Conservation (phyloP, 441 rosid genomes). For the Gossypium lobatum region DNA sequence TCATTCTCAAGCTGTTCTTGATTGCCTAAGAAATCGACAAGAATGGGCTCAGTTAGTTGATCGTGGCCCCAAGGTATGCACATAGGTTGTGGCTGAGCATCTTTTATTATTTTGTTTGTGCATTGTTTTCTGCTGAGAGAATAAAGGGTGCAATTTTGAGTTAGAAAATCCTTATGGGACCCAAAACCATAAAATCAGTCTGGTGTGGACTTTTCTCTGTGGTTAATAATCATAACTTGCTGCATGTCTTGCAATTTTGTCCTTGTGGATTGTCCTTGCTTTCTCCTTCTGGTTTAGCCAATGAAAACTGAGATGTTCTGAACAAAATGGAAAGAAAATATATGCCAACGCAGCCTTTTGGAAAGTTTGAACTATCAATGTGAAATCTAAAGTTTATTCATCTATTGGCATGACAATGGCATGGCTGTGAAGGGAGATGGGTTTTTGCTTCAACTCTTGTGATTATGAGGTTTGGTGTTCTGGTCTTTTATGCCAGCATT, state of each 20-base stretch:
- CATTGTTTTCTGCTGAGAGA: not conserved
- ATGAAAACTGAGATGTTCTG: not conserved
- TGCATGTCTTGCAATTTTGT: not conserved
- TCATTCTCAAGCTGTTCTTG: slow-evolving; percentile 98
- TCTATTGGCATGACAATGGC: not conserved
- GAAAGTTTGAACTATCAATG: not conserved
- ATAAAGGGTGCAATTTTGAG: not conserved
- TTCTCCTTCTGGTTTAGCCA: not conserved
- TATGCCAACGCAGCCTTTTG: not conserved
- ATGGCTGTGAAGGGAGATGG: not conserved
- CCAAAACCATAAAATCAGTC: not conserved
- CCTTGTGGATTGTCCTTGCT: not conserved
- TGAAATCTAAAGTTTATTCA: not conserved
- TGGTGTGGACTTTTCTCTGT: not conserved
- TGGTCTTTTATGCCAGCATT: not conserved
- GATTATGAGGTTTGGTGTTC: not conserved
- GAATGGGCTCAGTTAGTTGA: slow-evolving; percentile 97
- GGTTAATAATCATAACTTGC: slow-evolving; percentile 1
- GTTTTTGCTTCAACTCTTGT: not conserved
- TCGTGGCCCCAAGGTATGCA: slow-evolving; percentile 79
- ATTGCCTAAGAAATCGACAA: slow-evolving; percentile 90
- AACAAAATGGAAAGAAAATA: not conserved
- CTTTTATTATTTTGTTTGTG: not conserved
- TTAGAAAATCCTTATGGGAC: not conserved
- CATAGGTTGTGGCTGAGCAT: not conserved